Base-by-base conservation (phyloP, 257 asterid genomes). In the Verbascum thapsus region DNA sequence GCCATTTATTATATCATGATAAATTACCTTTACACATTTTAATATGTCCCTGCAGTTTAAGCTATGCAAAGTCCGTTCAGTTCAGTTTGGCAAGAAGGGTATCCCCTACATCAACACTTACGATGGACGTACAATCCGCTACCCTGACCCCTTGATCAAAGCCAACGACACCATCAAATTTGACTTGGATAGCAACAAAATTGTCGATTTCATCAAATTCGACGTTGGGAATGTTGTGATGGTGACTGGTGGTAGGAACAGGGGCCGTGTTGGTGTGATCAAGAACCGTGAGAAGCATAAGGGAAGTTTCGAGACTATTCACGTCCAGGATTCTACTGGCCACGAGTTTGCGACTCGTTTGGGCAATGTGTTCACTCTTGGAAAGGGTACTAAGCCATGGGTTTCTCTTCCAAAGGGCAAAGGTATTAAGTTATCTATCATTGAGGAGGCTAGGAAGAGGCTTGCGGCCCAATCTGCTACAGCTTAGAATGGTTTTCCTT, bases 331-430 rank as follows among this genome's bases (percentile, higher is more conserved):
- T 64, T 41, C 52, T 40, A 40, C 59, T 2, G 69, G 61, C 12
- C 69, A 64, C 16, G 53, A 51, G 49, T 64, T 64, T 61, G 78
- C 78, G 22, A 74, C 79, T 13, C 76, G 79, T 1, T 32, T 74
- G 53, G 66, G 69, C 8, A 74, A 74, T 69, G 76, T 74, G 1
- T 74, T 64, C 72, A 74, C 79, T 7, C 55, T 74, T 20, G 79
- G 73, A 2, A 74, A 74, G 60, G 79, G 79, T 22, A 69, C 72
- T 10, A 74, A 74, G 72, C 79, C 79, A 0, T 74, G 79, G 76
- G 76, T 69, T 4, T 74, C 79, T 18, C 76, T 74, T 20, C 79
- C 76, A 16, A 69, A 74, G 75, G 79, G 76, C 3, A 74, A 74
- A 56, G 79, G 79, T 69, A 59, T 74, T 63, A 74, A 74, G 69